Base-by-base conservation (phyloP, 108 stramenopile genomes). In the Discostella stelligeroides region DNA sequence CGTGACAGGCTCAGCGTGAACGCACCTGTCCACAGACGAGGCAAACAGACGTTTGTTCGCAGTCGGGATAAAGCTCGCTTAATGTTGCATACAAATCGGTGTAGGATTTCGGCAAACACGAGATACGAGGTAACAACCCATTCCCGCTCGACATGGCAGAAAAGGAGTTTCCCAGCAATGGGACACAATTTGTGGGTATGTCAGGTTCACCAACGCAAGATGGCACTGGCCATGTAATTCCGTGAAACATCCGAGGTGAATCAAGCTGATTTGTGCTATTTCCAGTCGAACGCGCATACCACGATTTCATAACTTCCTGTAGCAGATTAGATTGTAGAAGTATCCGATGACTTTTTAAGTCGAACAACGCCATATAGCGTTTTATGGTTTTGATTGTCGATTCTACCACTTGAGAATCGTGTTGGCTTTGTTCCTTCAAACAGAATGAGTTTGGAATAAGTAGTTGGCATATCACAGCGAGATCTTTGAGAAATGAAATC, bases 21-120 rank as follows among this genome's bases (percentile, higher is more conserved):
- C 79, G 68, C 50, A 78, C 75, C 68, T 86, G 84, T 13, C 95
- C 95, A 82, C 95, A 95, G 20, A 91, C 69, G 27, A 95, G 63
- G 60, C 95, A 95, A 46, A 95, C 84, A 28, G 88, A 89, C 42
- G 82, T 90, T 79, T 92, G 90, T 45, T 92, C 91, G 37, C 75
- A 81, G 40, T 95, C 87, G 7, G 94, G 91, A 41, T 83, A 74
- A 25, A 93, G 38, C 17, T 73, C 39, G 18, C 88, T 85, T 37
- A 95, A 72, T 56, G 85, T 81, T 9, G 89, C 92, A 62, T 93
- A 95, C 28, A 95, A 65, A 77, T 92, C 92, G 27, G 95, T 93
- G 75, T 95, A 95, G 6, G 90, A 89, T 13, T 68, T 88, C 30
- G 95, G 95, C 13, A 95, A 72, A 55, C 67, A 73, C 11, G 72